A percentile compares a stretch with the other conserved stretches of the same genome.
These are phyloP conservation scores for Niebla homalea DNA, from an alignment of 495 filamentous ascomycete species.

Conservation along the genomic window DNA sequence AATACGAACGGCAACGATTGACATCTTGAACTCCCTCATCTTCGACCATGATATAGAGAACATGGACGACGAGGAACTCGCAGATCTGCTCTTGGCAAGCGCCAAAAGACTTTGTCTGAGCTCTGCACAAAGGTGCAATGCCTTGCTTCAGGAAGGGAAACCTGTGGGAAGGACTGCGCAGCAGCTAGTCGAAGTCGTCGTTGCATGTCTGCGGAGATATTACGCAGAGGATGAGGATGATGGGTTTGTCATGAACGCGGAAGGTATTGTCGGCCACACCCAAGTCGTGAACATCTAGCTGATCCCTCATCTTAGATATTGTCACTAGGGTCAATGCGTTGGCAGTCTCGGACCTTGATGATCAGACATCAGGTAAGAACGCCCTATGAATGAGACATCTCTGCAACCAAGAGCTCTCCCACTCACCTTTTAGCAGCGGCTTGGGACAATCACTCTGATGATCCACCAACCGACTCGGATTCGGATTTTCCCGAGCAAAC, in stretches of 20 bases:
- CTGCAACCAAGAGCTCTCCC: neutral
- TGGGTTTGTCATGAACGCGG: slow-evolving; percentile 21
- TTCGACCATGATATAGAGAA: slow-evolving; percentile 30
- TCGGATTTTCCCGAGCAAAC: slow-evolving; percentile 7
- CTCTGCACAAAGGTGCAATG: slow-evolving; percentile 26
- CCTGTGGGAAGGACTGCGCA: slow-evolving; percentile 25
- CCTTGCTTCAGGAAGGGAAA: slow-evolving; percentile 9
- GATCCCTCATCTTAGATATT: slow-evolving; percentile 6
- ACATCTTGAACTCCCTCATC: slow-evolving; percentile 41
- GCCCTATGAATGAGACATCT: neutral
- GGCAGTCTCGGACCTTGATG: slow-evolving; percentile 14
- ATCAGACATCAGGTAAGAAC: slow-evolving; percentile 11
- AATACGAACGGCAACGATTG: slow-evolving; percentile 41
- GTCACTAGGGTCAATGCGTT: slow-evolving; percentile 8
- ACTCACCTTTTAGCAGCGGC: slow-evolving; percentile 6
- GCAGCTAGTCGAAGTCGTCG: slow-evolving; percentile 27
- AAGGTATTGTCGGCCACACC: slow-evolving; percentile 22
- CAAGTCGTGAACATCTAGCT: neutral
- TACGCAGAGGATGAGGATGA: slow-evolving; percentile 33
- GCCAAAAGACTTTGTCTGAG: slow-evolving; percentile 26
- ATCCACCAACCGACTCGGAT: slow-evolving; percentile 14
- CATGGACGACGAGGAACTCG: slow-evolving; percentile 20
- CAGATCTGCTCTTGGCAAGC: slow-evolving; percentile 20
- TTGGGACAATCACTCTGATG: slow-evolving; percentile 13
- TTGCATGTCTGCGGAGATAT: slow-evolving; percentile 29